Base-by-base conservation (phyloP, 768 basidiomycete species). In the Suillus subaureus region DNA sequence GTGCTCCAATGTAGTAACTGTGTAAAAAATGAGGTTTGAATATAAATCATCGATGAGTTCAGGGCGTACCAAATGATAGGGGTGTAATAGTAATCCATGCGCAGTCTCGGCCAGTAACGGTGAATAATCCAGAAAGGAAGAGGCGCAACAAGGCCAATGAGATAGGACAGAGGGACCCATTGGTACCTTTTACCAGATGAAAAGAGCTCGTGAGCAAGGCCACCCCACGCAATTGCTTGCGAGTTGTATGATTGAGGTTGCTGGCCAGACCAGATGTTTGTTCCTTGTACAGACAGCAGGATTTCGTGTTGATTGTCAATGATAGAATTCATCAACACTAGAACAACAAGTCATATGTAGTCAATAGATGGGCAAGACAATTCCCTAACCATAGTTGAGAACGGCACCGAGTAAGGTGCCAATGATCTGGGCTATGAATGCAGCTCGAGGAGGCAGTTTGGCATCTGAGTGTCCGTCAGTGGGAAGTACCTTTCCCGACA, bases 361-460 rank as follows among this genome's bases (percentile, higher is more conserved):
- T 51, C 31, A 13, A 8, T 37, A 61, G 28, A 52, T 52, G 1
- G 4, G 51, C 4, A 52, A 28, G 16, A 52, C 9, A 28, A 8
- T 15, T 18, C 16, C 16, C 78, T 54, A 56, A 83, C 84, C 66
- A 62, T 81, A 85, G 71, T 83, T 84, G 57, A 84, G 70, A 61
- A 84, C 68, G 43, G 81, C 76, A 9, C 84, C 88, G 40, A 89
- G 75, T 52, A 90, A 74, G 7, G 87, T 84, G 1, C 89, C 87
- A 54, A 82, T 61, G 40, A 79, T 81, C 70, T 89, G 88, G 8
- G 86, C 85, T 23, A 82, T 79, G 74, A 90, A 89, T 2, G 88
- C 85, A 40, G 83, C 83, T 11, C 87, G 85, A 52, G 89, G 89
- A 43, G 88, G 86, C 51, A 90, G 81, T 76, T 89, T 89, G 28